A percentile compares a stretch with the other conserved stretches of the same genome.
phyloP scores from a whole-genome alignment of 371 early-diverging fungal genomes.

The Mucor irregularis region DNA sequence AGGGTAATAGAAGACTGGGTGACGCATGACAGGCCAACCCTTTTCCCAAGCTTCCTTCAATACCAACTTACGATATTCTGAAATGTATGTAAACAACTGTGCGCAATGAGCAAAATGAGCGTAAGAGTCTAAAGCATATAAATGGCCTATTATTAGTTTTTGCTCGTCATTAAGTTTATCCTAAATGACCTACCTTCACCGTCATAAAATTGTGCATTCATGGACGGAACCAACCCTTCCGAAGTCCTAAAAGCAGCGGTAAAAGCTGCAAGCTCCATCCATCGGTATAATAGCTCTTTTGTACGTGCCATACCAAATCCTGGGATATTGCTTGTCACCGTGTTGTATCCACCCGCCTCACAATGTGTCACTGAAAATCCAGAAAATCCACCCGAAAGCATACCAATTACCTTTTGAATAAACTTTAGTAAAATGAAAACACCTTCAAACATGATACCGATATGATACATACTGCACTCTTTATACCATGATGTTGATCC shows the following conservation, averaged over 20 bases:
- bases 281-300: conserved; percentile 46
- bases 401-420: conserved; percentile 27
- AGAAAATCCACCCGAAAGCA: conserved; percentile 49
- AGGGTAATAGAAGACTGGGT: conserved; percentile 53
- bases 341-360: conserved; percentile 53
- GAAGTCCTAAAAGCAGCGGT: conserved; percentile 49
- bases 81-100: conserved; percentile 33
- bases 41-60: conserved; percentile 48
- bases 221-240: conserved; percentile 49
- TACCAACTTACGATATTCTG: conserved; percentile 38
- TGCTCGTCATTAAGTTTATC: too few relatives aligned
- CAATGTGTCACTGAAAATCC: conserved; percentile 46
- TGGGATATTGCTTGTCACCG: conserved; percentile 29
- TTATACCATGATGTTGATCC: conserved; percentile 43
- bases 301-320: conserved; percentile 37
- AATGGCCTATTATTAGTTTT: too few relatives aligned
- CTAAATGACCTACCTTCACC: conserved; percentile 40
- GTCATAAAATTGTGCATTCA: conserved; percentile 55
- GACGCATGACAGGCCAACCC: conserved; percentile 56
- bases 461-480: conserved; percentile 31
- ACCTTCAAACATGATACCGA: neutral
- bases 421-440: neutral
- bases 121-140: conserved; percentile 43
- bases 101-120: conserved; percentile 40
- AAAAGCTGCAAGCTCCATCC: conserved; percentile 58